phyloP scores from a whole-genome alignment of 176 grass and related monocot species.

The Triticum dicoccoides region DNA sequence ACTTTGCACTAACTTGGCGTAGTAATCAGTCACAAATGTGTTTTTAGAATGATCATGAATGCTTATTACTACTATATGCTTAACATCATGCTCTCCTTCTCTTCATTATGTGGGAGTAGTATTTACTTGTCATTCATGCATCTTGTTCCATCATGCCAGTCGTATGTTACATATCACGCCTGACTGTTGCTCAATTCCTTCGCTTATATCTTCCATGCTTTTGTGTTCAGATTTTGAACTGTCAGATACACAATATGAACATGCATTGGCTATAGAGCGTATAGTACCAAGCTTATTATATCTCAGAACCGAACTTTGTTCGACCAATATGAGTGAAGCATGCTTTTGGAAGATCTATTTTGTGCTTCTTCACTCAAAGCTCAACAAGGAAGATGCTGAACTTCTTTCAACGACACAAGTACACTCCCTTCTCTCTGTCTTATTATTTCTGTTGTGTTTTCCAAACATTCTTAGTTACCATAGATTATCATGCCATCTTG shows the following conservation, averaged over 20 bases:
- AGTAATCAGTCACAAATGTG: background rate
- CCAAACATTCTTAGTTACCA: background rate
- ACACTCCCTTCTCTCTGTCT: conserved; percentile 2
- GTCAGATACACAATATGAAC: conserved; percentile 60
- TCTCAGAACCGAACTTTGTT: conserved; percentile 63
- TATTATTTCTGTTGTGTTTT: background rate
- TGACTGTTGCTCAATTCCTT: background rate
- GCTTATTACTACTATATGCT: background rate
- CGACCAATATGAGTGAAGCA: conserved; percentile 60
- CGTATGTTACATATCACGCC: background rate
- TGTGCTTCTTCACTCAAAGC: conserved; percentile 68
- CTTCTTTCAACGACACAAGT: conserved; percentile 65
- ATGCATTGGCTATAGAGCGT: conserved; percentile 56
- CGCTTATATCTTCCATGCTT: conserved; percentile 25
- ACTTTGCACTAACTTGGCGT: background rate
- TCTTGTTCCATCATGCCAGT: conserved; percentile 1
- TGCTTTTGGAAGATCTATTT: conserved; percentile 94
- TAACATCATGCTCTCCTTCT: background rate
- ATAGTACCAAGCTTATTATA: conserved; percentile 58
- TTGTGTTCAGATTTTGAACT: conserved; percentile 64
- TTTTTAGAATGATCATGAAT: conserved; percentile 18
- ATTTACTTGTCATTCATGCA: background rate
- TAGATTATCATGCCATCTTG: conserved; percentile 2
- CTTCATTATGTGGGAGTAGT: background rate
- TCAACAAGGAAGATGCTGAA: conserved; percentile 52